Evolutionary conservation across 805 yeast genomes (phyloP), one percentile per base, ranked within the genome.

Genomic region (Teunomyces pallodes): DNA sequence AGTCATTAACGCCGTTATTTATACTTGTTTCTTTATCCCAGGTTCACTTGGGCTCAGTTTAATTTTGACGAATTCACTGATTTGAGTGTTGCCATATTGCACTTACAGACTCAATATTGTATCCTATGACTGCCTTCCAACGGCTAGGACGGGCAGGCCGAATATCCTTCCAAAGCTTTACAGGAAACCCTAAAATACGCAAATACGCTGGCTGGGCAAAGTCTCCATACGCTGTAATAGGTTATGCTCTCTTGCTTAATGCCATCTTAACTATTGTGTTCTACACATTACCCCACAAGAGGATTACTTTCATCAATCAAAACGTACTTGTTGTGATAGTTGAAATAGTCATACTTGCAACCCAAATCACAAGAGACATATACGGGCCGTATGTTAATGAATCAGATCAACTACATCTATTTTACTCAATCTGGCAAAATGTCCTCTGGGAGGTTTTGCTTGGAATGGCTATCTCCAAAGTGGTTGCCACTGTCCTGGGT

Each of bases 171-270:
- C 27, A 10, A 9, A 20, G 14, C 20, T 2, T 38, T 29, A 12
- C 10, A 12, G 10, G n/a, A 3, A 38, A 12, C 41, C 41, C 30
- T 16, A 12, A 26, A 7, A 13, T 20, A n/a, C 14, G 27, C 26
- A 38, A 26, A 16, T 38, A 24, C 3, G 41, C 41, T 2, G 8
- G 41, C 14, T 24, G 30, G 30, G 41, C 41, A 26, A 38, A 38
- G 10, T 38, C 41, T 10, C 27, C 41, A 13, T 38, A 26, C 29
- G 30, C 41, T 26, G 41, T 38, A 13, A 38, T 38, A 10, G 41
- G 28, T 2, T 38, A 38, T 29, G 41, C 41, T 9, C 41, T 38
- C 20, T 26, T 38, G 41, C 41, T 38, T 29, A 38, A 38, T 26
- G 27, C 26, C 41, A 38, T 38, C 14, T 12, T 26, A n/a, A 38